Evolutionary conservation across 2,329 filamentous ascomycete species (phyloP), one percentile per base, ranked within the genome.

Genomic region (Neoscytalidium dimidiatum): DNA sequence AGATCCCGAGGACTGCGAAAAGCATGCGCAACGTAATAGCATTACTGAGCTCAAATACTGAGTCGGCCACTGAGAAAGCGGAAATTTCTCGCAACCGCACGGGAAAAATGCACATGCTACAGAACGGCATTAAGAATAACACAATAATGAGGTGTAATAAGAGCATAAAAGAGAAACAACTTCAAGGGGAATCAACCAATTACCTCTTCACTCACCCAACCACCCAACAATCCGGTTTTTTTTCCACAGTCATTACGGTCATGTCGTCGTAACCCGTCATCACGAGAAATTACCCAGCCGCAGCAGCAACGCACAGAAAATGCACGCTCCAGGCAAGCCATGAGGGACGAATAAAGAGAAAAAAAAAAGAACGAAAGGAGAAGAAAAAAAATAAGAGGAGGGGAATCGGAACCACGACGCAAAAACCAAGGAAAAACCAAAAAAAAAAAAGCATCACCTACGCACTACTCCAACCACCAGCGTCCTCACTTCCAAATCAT

Each of bases 401-500:
- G 13, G 13, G 31, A 33, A 33, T 19, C 17, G 21, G 23, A 48
- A 48, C 38, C 17, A 14, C 35, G 3, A 13, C 35, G 8, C 44
- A 9, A 26, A 4, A 13, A 13, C n/a, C 14, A 13, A 4, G 14
- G 19, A 31, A 7, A 41, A 28, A 41, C 5, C 5, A 43, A 57
- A 41, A 57, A 33, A 57, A 53, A 53, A 35, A 35, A 35, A 56
- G 38, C 29, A 23, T 29, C 29, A 19, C 8, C 28, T 17, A n/a
- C 26, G 3, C 11, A 2, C 26, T 14, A n/a, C 14, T 44, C 29
- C 8, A 8, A 8, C 4, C 23, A 23, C 14, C 28, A 52, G 19
- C 28, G 31, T 4, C 21, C 26, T 64, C 48, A 57, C 68, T 56
- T 58, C 77, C 75, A 75, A 69, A 77, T 74, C 74, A 75, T 76